Evolutionary conservation across 306 rosid species (phyloP).

Genomic region (Benincasa hispida): DNA sequence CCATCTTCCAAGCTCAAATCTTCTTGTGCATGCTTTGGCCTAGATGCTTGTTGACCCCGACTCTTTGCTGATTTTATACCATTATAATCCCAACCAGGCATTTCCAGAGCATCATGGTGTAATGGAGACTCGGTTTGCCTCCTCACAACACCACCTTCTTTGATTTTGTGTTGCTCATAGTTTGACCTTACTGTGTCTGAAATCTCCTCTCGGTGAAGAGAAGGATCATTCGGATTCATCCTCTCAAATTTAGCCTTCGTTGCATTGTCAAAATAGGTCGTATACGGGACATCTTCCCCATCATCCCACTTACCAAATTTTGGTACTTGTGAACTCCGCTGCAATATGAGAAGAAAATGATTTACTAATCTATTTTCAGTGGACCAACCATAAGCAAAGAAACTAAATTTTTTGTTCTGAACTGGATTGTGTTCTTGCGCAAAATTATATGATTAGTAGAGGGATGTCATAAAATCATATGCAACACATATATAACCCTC

Average conservation of each 20-base stretch:
- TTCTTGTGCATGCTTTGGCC: neutral
- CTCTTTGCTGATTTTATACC: neutral
- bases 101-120: neutral
- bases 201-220: neutral
- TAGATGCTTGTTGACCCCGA: neutral
- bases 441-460: neutral
- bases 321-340: constrained; percentile 9
- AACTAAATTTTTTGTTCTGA: neutral
- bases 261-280: constrained; percentile 12
- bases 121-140: constrained; percentile 6
- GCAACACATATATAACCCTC: neutral
- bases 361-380: neutral
- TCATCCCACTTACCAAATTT: constrained; percentile 14
- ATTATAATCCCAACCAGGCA: neutral
- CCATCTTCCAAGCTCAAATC: neutral
- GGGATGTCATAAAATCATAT: neutral
- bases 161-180: neutral
- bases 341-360: neutral
- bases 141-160: neutral
- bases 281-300: constrained; percentile 11
- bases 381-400: neutral
- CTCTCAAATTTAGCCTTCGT: constrained; percentile 1
- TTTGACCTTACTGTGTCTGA: neutral
- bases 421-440: neutral
- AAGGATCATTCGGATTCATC: neutral